Conservation (phyloP, 768 basidiomycete genomes). For the Phylloporus sp. region DNA sequence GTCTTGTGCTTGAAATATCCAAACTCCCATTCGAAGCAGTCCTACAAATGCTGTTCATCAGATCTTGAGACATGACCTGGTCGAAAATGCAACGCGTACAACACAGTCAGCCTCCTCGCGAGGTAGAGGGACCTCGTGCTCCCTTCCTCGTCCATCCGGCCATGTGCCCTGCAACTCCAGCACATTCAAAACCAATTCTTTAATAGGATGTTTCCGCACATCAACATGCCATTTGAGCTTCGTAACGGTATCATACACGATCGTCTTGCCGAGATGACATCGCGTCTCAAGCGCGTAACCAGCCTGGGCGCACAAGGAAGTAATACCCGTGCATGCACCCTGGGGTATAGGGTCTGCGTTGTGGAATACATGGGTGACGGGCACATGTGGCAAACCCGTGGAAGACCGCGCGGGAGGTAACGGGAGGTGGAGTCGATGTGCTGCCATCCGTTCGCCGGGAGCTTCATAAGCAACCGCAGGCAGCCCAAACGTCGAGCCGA, state of each 20-base stretch:
- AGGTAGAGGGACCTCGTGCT: slow-evolving; percentile 53
- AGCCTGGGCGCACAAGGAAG: slow-evolving; percentile 53
- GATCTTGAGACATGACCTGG: not conserved
- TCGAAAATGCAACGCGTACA: slow-evolving; percentile 34
- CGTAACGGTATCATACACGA: slow-evolving; percentile 67
- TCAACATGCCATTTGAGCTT: slow-evolving; percentile 59
- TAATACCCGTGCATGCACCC: slow-evolving; percentile 48
- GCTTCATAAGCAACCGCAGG: slow-evolving; percentile 65
- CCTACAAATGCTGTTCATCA: slow-evolving; percentile 39
- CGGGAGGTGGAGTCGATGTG: slow-evolving; percentile 59
- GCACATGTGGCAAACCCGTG: slow-evolving; percentile 18
- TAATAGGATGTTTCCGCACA: slow-evolving; percentile 53
- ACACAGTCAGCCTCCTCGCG: slow-evolving; percentile 62
- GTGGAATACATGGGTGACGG: slow-evolving; percentile 54
- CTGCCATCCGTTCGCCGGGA: slow-evolving; percentile 61
- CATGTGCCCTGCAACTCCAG: slow-evolving; percentile 45
- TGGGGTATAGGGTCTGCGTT: slow-evolving; percentile 71
- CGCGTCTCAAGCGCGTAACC: slow-evolving; percentile 63
- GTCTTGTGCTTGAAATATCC: slow-evolving; percentile 37
- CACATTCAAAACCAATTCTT: slow-evolving; percentile 50
- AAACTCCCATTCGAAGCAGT: slow-evolving; percentile 79
- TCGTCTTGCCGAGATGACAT: slow-evolving; percentile 60
- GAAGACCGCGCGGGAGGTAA: slow-evolving; percentile 35
- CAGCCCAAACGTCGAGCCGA: slow-evolving; percentile 61
- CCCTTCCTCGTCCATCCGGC: slow-evolving; percentile 36